Base-by-base conservation (phyloP, 2,329 filamentous ascomycete species). In the Thielaviopsis ethacetica region DNA sequence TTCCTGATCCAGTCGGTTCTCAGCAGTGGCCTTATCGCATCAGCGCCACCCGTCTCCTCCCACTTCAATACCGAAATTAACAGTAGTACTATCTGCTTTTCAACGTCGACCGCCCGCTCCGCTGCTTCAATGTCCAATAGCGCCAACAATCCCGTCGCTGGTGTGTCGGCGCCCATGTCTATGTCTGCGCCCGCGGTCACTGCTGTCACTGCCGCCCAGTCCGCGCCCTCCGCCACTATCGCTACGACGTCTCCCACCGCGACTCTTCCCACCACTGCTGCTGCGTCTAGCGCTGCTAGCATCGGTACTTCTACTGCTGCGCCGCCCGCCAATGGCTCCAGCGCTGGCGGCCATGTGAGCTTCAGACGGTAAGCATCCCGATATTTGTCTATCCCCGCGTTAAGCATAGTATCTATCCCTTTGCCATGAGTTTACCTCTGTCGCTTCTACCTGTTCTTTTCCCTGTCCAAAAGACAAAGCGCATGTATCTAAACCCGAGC, bases 301-400 rank as follows among this genome's bases (percentile, higher is more conserved):
- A 26, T 3, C 6, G 24, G n/a, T n/a, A n/a, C n/a, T n/a, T n/a
- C 15, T 17, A 19, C 44, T 49, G 44, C n/a, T 49, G 44, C 44
- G 44, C n/a, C 44, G 44, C 6, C 44, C 21, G 3, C n/a, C n/a
- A 49, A 49, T 49, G 44, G 44, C n/a, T 12, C 30, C 30, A 21
- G 7, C 10, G 19, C 26, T 19, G n/a, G 34, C n/a, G 69, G 65
- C 58, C 67, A 68, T 53, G 64, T 73, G 68, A 76, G 74, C 66
- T 76, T 76, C 62, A 67, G 74, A 65, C 75, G 74, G 59, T 57
- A 24, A 44, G 49, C n/a, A 5, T 21, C 34, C 19, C 38, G 38
- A 44, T 38, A 12, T 10, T n/a, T n/a, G 2, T 5, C 17, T 44
- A 6, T 15, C 5, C n/a, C 10, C 4, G 38, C 4, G 10, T n/a